Conservation (phyloP, 768 basidiomycete genomes). For the Lentinus tigrinus region DNA sequence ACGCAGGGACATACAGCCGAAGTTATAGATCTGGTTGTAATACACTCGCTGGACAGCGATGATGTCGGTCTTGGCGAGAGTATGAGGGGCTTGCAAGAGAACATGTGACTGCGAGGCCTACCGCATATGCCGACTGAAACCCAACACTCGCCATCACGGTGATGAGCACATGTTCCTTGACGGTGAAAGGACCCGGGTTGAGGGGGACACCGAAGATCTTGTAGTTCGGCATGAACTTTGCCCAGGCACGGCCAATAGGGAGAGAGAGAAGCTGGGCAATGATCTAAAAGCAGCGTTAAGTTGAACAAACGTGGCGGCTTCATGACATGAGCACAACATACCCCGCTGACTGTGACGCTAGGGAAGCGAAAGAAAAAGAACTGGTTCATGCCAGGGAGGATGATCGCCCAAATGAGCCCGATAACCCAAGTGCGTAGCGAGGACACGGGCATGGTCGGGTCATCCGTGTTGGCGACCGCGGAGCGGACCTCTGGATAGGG, state of each 20-base stretch:
- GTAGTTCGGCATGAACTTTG: constrained; percentile 50
- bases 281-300: constrained; percentile 36
- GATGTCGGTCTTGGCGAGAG: constrained; percentile 53
- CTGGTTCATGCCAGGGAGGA: constrained; percentile 65
- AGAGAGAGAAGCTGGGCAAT: constrained; percentile 72
- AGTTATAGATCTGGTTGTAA: constrained; percentile 59
- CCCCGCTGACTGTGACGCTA: constrained; percentile 55
- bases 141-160: constrained; percentile 45
- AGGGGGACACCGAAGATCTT: constrained; percentile 58
- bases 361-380: constrained; percentile 81
- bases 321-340: constrained; percentile 17
- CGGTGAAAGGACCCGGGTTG: constrained; percentile 75
- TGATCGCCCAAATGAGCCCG: constrained; percentile 50
- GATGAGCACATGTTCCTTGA: constrained; percentile 52
- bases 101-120: constrained; percentile 21
- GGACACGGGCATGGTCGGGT: constrained; percentile 54
- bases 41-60: constrained; percentile 71
- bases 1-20: constrained; percentile 37
- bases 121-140: constrained; percentile 40
- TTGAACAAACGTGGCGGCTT: background rate
- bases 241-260: constrained; percentile 63
- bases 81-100: background rate
- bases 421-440: constrained; percentile 45
- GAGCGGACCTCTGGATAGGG: constrained; percentile 32
- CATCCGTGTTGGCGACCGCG: constrained; percentile 65